Conservation (phyloP, 257 asterid species). For the Leonotis leonurus region DNA sequence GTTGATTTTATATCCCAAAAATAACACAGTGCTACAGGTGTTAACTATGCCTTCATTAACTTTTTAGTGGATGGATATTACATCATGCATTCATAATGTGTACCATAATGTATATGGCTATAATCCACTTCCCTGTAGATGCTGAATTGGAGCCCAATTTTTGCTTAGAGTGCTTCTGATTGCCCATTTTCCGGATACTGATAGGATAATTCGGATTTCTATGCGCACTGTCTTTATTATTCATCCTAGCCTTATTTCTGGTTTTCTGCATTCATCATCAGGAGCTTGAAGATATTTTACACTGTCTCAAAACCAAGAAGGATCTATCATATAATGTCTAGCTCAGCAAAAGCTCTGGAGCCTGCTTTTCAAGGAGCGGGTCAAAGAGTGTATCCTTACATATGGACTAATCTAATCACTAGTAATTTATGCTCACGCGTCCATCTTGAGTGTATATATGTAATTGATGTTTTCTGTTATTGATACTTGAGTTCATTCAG, state of each 20-base stretch:
- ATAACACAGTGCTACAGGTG: neutral
- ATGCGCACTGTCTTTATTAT: no score
- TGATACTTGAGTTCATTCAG: slow-evolving; percentile 8
- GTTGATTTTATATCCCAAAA: neutral
- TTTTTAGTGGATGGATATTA: neutral
- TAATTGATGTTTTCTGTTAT: no score
- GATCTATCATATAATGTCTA: slow-evolving; percentile 40
- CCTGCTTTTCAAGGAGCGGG: slow-evolving; percentile 78
- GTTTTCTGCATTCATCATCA: slow-evolving; percentile 22
- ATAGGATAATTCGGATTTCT: no score
- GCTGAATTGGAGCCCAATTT: no score
- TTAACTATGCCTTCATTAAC: no score
- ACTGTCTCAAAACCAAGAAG: slow-evolving; percentile 12
- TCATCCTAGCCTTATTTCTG: slow-evolving; percentile 9
- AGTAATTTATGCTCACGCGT: neutral
- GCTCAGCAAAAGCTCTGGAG: slow-evolving; percentile 55
- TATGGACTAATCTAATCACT: slow-evolving; percentile 15
- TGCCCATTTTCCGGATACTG: no score
- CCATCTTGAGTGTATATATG: neutral
- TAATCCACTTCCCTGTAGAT: neutral
- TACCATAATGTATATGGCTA: neutral
- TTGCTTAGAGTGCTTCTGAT: no score
- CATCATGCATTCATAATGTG: neutral
- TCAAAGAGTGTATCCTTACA: slow-evolving; percentile 66
- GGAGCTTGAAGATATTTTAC: slow-evolving; percentile 17